These are phyloP conservation scores for Diutina neorugosa DNA, from an alignment of 1,139 yeast genomes.

Conservation along the genomic window DNA sequence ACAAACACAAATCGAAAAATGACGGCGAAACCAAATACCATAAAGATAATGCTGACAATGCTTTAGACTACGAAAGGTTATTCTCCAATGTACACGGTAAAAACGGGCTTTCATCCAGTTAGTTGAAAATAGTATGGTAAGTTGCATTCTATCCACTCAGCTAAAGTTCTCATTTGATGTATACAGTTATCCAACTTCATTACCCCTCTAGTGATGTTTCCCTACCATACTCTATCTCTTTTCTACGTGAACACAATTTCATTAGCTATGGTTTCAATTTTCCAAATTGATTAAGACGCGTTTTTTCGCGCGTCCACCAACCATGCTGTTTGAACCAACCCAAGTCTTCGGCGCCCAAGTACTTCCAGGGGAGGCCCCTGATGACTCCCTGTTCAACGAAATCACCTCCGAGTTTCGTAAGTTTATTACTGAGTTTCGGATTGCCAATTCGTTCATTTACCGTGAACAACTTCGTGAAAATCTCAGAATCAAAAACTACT, in stretches of 20 bases:
- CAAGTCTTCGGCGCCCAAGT: slow-evolving; percentile 78
- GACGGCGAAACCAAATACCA: background rate
- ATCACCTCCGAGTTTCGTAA: slow-evolving; percentile 68
- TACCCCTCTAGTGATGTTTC: too few relatives aligned
- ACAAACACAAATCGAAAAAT: background rate
- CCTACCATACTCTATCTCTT: too few relatives aligned
- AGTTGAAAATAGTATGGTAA: too few relatives aligned
- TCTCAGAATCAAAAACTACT: slow-evolving; percentile 63
- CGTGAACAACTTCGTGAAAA: slow-evolving; percentile 89
- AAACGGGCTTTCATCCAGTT: too few relatives aligned
- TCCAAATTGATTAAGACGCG: background rate
- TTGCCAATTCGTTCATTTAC: slow-evolving; percentile 73
- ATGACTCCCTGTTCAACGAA: slow-evolving; percentile 61
- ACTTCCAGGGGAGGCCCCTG: slow-evolving; percentile 66
- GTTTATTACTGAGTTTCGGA: slow-evolving; percentile 77
- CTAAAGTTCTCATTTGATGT: too few relatives aligned
- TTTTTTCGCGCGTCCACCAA: background rate
- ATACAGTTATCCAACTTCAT: too few relatives aligned
- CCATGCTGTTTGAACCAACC: slow-evolving; percentile 69
- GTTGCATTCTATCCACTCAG: too few relatives aligned
- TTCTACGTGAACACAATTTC: too few relatives aligned
- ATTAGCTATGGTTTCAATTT: too few relatives aligned
- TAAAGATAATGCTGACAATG: too few relatives aligned
- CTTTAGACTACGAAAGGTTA: too few relatives aligned
- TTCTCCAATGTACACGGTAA: too few relatives aligned